These are phyloP conservation scores for Terfezia boudieri DNA, from an alignment of 495 filamentous ascomycete species.

Conservation along the genomic window DNA sequence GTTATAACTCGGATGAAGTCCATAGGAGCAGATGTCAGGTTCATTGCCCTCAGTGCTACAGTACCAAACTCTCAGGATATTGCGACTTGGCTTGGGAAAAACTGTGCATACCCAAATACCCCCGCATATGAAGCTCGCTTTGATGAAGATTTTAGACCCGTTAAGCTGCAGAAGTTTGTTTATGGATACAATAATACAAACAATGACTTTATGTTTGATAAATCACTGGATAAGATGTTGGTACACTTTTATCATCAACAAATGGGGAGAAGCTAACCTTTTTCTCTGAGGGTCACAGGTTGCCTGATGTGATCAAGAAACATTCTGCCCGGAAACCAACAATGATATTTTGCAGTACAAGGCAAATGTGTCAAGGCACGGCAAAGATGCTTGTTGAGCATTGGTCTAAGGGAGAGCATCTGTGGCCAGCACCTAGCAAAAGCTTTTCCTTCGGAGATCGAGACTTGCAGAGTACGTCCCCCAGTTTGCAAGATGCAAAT, in stretches of 20 bases:
- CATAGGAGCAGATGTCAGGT: conserved; percentile 64
- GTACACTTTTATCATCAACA: conserved; percentile 3
- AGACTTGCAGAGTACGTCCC: conserved; percentile 28
- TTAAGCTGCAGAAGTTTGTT: conserved; percentile 68
- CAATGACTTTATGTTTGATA: conserved; percentile 83
- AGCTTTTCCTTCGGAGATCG: conserved; percentile 34
- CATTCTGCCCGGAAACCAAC: conserved; percentile 67
- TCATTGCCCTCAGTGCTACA: conserved; percentile 81
- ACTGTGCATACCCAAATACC: conserved; percentile 38
- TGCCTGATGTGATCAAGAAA: conserved; percentile 50
- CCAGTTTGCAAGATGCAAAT: neutral
- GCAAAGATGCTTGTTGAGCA: conserved; percentile 48
- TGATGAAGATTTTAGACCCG: conserved; percentile 76
- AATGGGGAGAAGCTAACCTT: neutral
- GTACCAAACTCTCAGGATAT: conserved; percentile 85
- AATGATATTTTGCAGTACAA: conserved; percentile 79
- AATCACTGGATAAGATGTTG: conserved; percentile 46
- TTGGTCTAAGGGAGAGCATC: conserved; percentile 35
- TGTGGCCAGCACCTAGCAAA: conserved; percentile 44
- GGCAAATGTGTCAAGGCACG: conserved; percentile 53
- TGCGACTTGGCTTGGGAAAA: conserved; percentile 72
- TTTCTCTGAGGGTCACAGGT: conserved; percentile 19
- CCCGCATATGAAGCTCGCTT: conserved; percentile 62
- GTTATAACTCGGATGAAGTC: conserved; percentile 95
- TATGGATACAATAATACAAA: conserved; percentile 43